These are phyloP conservation scores for Triadica sebifera DNA, from an alignment of 345 rosid genomes.

Conservation along the genomic window DNA sequence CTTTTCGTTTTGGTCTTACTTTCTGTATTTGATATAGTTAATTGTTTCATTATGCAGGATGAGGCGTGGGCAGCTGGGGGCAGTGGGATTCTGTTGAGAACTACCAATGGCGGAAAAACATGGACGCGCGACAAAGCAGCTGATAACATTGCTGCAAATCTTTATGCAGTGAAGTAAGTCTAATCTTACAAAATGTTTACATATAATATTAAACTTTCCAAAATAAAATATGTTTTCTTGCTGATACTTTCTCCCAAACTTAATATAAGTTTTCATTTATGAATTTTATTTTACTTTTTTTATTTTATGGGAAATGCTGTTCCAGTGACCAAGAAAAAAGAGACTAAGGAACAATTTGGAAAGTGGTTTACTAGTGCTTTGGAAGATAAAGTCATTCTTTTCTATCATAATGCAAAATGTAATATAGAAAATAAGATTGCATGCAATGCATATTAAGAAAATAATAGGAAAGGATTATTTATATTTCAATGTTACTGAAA, in stretches of 20 bases:
- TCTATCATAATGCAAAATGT: not conserved
- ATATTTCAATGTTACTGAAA: not conserved
- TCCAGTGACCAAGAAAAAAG: not conserved
- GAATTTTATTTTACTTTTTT: too few relatives aligned
- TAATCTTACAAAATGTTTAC: not conserved
- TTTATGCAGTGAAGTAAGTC: conserved; percentile 86
- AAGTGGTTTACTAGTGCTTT: too few relatives aligned
- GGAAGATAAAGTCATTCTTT: too few relatives aligned
- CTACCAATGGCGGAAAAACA: conserved; percentile 84
- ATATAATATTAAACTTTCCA: not conserved
- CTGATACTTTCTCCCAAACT: not conserved
- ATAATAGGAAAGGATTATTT: not conserved
- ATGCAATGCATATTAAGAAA: not conserved
- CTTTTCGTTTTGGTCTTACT: not conserved
- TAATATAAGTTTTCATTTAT: not conserved
- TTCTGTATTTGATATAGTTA: not conserved
- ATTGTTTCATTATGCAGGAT: conserved; percentile 44
- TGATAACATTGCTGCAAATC: conserved; percentile 92
- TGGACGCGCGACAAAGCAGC: conserved; percentile 99
- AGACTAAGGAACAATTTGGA: not conserved
- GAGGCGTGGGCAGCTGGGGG: conserved; percentile 99
- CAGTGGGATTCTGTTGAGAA: conserved; percentile 82
- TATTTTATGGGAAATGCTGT: not conserved
- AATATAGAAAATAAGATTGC: not conserved
- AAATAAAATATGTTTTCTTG: not conserved